phyloP scores from a whole-genome alignment of 2,329 filamentous ascomycete genomes.

The Epichloe typhina region DNA sequence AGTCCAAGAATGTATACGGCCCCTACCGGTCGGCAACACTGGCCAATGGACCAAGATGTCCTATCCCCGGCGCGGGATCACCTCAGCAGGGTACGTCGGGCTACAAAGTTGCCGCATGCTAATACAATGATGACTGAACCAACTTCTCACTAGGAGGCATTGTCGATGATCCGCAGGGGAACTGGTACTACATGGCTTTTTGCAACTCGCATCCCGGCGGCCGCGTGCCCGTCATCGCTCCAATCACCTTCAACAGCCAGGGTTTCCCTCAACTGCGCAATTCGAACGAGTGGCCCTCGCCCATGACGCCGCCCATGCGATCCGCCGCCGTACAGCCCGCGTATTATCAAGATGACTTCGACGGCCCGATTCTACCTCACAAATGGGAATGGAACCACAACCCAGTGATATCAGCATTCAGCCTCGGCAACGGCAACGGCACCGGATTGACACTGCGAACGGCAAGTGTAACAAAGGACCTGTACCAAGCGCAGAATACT shows the following conservation, averaged over 20 bases:
- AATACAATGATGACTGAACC: background rate
- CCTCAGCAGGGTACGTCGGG: background rate
- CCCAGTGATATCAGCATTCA: background rate
- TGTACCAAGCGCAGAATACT: background rate
- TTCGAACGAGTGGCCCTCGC: background rate
- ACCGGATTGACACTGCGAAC: background rate
- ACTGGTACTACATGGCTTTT: slow-evolving; percentile 1
- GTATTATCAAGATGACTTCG: background rate
- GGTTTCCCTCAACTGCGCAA: background rate
- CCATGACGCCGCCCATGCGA: background rate
- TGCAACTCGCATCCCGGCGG: background rate
- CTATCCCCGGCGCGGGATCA: background rate
- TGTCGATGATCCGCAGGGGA: background rate
- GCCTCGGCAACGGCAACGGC: background rate
- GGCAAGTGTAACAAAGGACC: background rate
- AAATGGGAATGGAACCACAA: slow-evolving; percentile 1
- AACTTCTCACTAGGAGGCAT: background rate
- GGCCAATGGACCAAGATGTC: background rate
- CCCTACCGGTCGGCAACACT: background rate
- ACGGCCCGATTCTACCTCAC: background rate
- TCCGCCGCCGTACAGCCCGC: background rate
- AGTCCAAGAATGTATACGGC: background rate
- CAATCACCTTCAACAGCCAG: background rate
- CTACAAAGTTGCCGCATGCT: background rate
- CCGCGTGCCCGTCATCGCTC: background rate